phyloP scores from a whole-genome alignment of 352 stramenopile species.

The Globisporangium camurandrum region DNA sequence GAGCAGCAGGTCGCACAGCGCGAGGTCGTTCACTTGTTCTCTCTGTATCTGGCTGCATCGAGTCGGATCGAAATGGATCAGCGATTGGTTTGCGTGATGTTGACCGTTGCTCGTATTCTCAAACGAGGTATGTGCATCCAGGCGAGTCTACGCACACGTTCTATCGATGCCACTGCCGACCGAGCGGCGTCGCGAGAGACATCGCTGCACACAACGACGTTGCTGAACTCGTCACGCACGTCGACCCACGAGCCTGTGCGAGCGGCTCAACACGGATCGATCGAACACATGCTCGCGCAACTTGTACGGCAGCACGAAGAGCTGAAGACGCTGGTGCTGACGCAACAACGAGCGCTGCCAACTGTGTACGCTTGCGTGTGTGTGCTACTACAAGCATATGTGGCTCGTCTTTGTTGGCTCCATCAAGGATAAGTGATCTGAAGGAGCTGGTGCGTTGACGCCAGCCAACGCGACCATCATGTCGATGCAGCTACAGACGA shows the following conservation, averaged over 20 bases:
- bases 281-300: constrained; percentile 10
- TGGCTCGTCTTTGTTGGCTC: too few species aligned
- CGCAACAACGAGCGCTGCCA: constrained; percentile 4
- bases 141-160: not conserved
- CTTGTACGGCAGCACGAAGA: constrained; percentile 26
- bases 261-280: too few species aligned
- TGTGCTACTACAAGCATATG: not conserved
- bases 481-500: too few species aligned
- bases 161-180: not conserved
- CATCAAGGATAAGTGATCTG: too few species aligned
- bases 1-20: constrained; percentile 21
- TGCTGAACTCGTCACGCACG: not conserved
- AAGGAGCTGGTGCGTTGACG: too few species aligned
- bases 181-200: not conserved
- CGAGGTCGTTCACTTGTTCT: constrained; percentile 25
- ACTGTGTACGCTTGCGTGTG: constrained; percentile 5
- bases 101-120: too few species aligned
- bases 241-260: too few species aligned
- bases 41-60: too few species aligned
- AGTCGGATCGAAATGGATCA: too few species aligned
- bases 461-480: too few species aligned
- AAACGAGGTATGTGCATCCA: too few species aligned
- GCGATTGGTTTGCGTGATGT: too few species aligned
- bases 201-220: not conserved
- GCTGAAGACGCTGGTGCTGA: constrained; percentile 10